A percentile compares a stretch with the other conserved stretches of the same genome.
Evolutionary conservation across 352 stramenopile genomes (phyloP).

Genomic region (Peronospora belbahrii): DNA sequence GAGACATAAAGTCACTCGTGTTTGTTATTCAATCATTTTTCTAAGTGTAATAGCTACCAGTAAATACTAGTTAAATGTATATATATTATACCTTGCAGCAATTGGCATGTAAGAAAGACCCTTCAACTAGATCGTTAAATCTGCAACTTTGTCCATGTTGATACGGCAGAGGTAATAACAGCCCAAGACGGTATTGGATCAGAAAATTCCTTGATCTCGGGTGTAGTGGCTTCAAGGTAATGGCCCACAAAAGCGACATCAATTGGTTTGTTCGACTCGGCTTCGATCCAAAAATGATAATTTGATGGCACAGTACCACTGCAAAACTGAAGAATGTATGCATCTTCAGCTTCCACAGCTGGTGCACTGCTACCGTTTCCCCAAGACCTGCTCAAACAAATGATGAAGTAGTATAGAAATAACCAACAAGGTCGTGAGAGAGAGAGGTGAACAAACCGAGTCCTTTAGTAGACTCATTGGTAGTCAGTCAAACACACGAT

Average conservation of each 20-base stretch:
- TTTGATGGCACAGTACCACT: slow-evolving; percentile 42
- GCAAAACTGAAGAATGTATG: slow-evolving; percentile 71
- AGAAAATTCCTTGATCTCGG: slow-evolving; percentile 39
- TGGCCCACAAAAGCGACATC: slow-evolving; percentile 62
- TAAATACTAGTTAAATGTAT: no score
- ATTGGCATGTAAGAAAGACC: no score
- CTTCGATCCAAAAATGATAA: slow-evolving; percentile 79
- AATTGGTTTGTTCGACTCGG: slow-evolving; percentile 35
- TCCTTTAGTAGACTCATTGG: neutral
- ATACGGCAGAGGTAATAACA: slow-evolving; percentile 34
- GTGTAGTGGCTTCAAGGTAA: slow-evolving; percentile 45
- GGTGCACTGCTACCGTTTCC: slow-evolving; percentile 54
- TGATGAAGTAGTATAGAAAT: slow-evolving; percentile 1
- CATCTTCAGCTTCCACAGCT: slow-evolving; percentile 45
- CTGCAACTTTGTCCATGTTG: slow-evolving; percentile 49
- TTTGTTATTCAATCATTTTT: no score
- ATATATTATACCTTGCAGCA: no score
- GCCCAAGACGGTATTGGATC: slow-evolving; percentile 44
- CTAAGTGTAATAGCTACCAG: no score
- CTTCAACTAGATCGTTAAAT: no score
- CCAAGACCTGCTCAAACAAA: slow-evolving; percentile 42
- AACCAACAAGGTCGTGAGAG: neutral
- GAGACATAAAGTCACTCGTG: no score
- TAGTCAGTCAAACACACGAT: neutral
- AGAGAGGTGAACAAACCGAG: neutral